Evolutionary conservation across 1,139 yeast species (phyloP), one percentile per base, ranked within the genome.

Genomic region (Protomyces pachydermus): DNA sequence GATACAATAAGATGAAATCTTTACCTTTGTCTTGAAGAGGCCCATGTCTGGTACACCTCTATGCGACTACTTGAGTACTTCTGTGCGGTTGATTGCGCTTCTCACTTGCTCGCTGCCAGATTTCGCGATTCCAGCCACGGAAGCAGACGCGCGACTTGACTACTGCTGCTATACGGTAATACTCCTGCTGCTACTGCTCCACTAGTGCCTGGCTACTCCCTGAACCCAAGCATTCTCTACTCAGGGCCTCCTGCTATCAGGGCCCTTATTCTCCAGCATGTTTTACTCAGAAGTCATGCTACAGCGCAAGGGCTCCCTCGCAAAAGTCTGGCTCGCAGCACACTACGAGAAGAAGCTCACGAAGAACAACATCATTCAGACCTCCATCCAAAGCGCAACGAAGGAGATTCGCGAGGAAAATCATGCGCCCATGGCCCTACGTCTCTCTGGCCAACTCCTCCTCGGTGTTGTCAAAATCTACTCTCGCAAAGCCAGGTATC

Each of bases 251-350:
- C 32, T 25, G 32, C 32, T 25, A 25, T 25, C 32, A 25, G 42
- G 42, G 48, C 23, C 48, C 9, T 28, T 18, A 1, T 25, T 25
- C 32, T 25, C 32, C 32, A 9, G 25, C 23, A 42, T 42, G 48
- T 42, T 69, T 57, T 69, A 67, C 42, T 67, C 71, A 34, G 71
- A 69, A 64, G 61, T 69, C 23, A 67, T 69, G 32, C 70, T 69
- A 50, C 60, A 68, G 53, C n/a, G 38, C 35, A 58, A 86, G 72
- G 95, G 96, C 2, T 95, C 96, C 1, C 78, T 91, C 70, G 96
- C 96, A 4, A 88, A 87, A 69, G 93, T 90, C 16, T 91, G 97
- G 97, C 80, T 91, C 64, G 97, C 97, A 2, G 93, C 97, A 39
- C 91, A 89, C 73, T 81, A 89, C 75, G 96, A 88, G 71, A 84